A percentile compares a stretch with the other conserved stretches of the same genome.
These are phyloP conservation scores for Bretschneidera sinensis DNA, from an alignment of 345 rosid species.

Conservation along the genomic window DNA sequence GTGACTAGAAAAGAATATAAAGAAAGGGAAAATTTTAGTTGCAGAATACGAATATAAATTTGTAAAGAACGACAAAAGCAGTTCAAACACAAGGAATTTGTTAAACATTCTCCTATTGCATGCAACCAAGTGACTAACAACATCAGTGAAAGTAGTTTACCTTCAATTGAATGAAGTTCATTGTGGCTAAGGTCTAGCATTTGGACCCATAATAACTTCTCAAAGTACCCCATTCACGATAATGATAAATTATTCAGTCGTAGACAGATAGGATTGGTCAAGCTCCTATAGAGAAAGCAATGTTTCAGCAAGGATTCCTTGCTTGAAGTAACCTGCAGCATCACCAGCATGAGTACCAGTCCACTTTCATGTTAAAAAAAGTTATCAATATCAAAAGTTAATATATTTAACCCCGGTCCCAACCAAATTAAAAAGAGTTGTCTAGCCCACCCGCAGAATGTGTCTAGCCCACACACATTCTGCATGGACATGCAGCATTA, in stretches of 20 bases:
- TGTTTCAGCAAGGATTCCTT: constrained; percentile 41
- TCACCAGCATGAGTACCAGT: constrained; percentile 20
- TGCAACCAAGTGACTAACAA: constrained; percentile 1
- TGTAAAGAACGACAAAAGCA: neutral
- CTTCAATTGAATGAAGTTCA: constrained; percentile 79
- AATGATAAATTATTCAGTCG: constrained; percentile 67
- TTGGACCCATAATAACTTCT: constrained; percentile 81
- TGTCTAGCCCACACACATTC: too few species aligned
- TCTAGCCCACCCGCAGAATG: too few species aligned
- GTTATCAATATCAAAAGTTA: too few species aligned
- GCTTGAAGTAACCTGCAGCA: constrained; percentile 65
- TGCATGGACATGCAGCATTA: too few species aligned
- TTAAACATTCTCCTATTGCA: neutral
- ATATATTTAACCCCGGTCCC: too few species aligned
- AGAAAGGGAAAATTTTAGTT: neutral
- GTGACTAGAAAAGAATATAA: too few species aligned
- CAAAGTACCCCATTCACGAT: constrained; percentile 62
- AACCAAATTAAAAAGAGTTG: too few species aligned
- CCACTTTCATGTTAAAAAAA: constrained; percentile 2
- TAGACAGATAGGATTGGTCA: constrained; percentile 42
- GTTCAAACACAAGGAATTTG: neutral
- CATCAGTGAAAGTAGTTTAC: constrained; percentile 26
- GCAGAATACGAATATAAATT: too few species aligned
- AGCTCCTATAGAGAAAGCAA: constrained; percentile 39
- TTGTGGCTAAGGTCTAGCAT: constrained; percentile 86